Percentiles rank a stretch among this genome's conserved stretches.
These are phyloP conservation scores for Bipolaris victoriae DNA, from an alignment of 2,329 filamentous ascomycete species.

Conservation along the genomic window DNA sequence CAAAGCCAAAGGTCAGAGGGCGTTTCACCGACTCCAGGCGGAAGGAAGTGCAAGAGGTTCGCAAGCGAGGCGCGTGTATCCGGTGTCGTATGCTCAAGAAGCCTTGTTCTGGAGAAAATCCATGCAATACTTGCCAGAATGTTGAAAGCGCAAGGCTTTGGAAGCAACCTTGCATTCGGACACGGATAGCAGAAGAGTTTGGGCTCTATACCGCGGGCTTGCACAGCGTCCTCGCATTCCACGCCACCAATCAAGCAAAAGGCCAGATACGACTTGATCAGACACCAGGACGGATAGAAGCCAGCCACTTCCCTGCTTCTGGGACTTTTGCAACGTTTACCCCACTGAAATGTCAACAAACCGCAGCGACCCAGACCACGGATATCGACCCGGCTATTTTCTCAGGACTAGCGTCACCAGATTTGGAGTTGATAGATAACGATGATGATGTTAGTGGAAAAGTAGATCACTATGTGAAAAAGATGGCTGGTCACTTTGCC, in stretches of 20 bases:
- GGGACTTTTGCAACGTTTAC: constrained; percentile 57
- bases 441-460: constrained; percentile 61
- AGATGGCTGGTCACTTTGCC: constrained; percentile 54
- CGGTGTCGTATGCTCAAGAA: constrained; percentile 70
- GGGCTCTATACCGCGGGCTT: constrained; percentile 62
- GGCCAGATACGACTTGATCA: constrained; percentile 57
- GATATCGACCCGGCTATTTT: constrained; percentile 50
- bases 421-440: constrained; percentile 57
- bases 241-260: constrained; percentile 57
- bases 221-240: constrained; percentile 60
- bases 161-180: constrained; percentile 66
- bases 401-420: constrained; percentile 26
- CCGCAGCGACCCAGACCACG: constrained; percentile 25
- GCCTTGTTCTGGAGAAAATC: constrained; percentile 65
- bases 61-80: constrained; percentile 66
- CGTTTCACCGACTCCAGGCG: constrained; percentile 63
- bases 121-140: constrained; percentile 64
- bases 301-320: constrained; percentile 57
- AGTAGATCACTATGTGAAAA: constrained; percentile 61
- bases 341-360: constrained; percentile 47
- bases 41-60: constrained; percentile 64
- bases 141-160: constrained; percentile 67
- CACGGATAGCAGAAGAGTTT: constrained; percentile 64
- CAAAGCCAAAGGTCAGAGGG: constrained; percentile 58
- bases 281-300: constrained; percentile 60